These are phyloP conservation scores for Falciphora oryzae DNA, from an alignment of 2,329 filamentous ascomycete species.

Conservation along the genomic window DNA sequence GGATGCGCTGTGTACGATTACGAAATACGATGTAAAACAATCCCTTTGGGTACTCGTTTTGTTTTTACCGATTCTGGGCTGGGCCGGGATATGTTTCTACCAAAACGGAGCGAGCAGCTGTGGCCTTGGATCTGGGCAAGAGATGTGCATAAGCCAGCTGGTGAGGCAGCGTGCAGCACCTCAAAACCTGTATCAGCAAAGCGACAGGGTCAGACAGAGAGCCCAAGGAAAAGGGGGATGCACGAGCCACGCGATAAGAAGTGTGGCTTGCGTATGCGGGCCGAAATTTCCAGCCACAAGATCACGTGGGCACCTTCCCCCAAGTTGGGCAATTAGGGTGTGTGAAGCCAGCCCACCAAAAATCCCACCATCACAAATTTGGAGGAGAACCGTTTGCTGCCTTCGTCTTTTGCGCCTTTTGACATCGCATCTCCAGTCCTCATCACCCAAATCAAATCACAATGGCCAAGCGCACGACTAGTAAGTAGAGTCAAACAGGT, in stretches of 20 bases:
- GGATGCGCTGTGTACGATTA: neutral
- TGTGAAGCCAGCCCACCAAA: neutral
- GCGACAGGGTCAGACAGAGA: neutral
- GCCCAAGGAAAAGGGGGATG: too few relatives aligned
- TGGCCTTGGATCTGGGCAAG: too few relatives aligned
- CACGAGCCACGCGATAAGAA: neutral
- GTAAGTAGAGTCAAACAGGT: neutral
- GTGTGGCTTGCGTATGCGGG: neutral
- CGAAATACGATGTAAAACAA: too few relatives aligned
- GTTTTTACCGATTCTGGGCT: too few relatives aligned
- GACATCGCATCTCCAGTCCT: neutral
- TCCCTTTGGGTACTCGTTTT: too few relatives aligned
- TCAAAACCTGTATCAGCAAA: too few relatives aligned
- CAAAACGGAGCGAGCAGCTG: too few relatives aligned
- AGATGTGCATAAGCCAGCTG: too few relatives aligned
- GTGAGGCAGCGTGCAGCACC: too few relatives aligned
- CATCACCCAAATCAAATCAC: slow-evolving; percentile 8
- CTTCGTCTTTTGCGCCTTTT: neutral
- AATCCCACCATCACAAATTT: neutral
- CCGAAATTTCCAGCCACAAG: neutral
- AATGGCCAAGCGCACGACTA: slow-evolving; percentile 12
- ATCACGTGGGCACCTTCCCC: neutral
- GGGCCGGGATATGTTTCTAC: too few relatives aligned
- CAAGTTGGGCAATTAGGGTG: neutral
- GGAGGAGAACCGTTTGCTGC: neutral